Base-by-base conservation (phyloP, 176 grass and related monocot species). In the Zea luxurians region DNA sequence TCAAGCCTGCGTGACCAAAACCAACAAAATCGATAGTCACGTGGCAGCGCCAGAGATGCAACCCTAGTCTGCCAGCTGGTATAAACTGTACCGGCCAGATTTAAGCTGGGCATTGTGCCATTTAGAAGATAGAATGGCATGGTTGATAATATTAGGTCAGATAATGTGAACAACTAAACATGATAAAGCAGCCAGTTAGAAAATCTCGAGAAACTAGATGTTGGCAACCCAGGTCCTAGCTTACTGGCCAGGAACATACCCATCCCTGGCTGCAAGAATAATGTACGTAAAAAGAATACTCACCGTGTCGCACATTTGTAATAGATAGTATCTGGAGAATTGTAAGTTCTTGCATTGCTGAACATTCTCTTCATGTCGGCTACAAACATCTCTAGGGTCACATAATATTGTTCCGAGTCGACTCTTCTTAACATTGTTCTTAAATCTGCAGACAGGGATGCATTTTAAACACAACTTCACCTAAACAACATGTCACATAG, bases 381-480 rank as follows among this genome's bases (percentile, higher is more conserved):
- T 74, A 93, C 86, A 73, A 99, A 99, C 96, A 99, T 99, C 86
- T 99, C 92, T 64, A 99, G 87, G 73, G 96, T 99, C 67, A 99
- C 86, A 69, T 99, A 99, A 79, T 99, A 99, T 84, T 92, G 88
- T 43, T 96, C 96, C 5, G 96, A 96, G 15, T 99, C 92, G 2
- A 99, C 68, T 84, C 96, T 89, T 85, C 79, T 99, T 18, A 73
- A 89, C 92, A 99, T 93, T 20, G 96, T 99, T 52, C 66, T 99
- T 84, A 99, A 80, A 96, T 99, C 92, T 99, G 90, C 73, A 78
- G 41, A 65, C 61, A 77, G 7, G 15, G 16, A 49, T 71, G 48
- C 54, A 18, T 49, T 62, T 76, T 36, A 66, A 74, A 46, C 70
- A 70, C 6, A 37, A 47, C 0, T 6, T 37, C 55, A 86, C 34